Evolutionary conservation across 2,329 filamentous ascomycete genomes (phyloP).

Genomic region (Cladosporium sphaerospermum): DNA sequence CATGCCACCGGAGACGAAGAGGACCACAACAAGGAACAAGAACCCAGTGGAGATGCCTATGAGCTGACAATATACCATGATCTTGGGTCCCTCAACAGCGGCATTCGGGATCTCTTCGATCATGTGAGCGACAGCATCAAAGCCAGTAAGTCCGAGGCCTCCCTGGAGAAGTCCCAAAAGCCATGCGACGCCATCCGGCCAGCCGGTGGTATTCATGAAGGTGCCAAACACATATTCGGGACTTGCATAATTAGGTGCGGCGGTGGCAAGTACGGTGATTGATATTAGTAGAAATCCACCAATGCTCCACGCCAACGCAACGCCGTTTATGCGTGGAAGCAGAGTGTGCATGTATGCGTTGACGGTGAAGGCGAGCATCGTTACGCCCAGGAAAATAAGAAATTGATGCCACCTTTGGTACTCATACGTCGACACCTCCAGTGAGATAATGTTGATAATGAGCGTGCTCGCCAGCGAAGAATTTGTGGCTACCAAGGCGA

Average conservation of each 20-base stretch:
- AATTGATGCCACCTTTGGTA: conserved; percentile 61
- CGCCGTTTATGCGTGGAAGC: conserved; percentile 58
- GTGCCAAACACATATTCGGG: conserved; percentile 58
- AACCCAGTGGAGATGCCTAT: conserved; percentile 60
- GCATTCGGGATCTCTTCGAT: conserved; percentile 56
- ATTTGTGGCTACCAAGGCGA: conserved; percentile 58
- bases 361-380: conserved; percentile 51
- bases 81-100: conserved; percentile 54
- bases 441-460: conserved; percentile 54
- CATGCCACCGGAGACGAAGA: conserved; percentile 52
- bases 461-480: conserved; percentile 59
- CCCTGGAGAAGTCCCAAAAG: conserved; percentile 51
- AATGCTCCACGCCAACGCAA: conserved; percentile 62
- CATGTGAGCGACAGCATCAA: conserved; percentile 38
- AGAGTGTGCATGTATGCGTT: conserved; percentile 56
- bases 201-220: conserved; percentile 62
- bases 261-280: conserved; percentile 58
- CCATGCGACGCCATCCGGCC: conserved; percentile 62
- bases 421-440: conserved; percentile 52
- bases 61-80: conserved; percentile 59
- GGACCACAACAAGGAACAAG: conserved; percentile 55
- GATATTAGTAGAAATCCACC: conserved; percentile 60
- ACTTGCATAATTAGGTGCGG: conserved; percentile 55
- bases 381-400: conserved; percentile 59
- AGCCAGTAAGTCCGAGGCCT: conserved; percentile 47